These are phyloP conservation scores for Colletotrichum sp. DNA, from an alignment of 2,329 filamentous ascomycete genomes.

Conservation along the genomic window DNA sequence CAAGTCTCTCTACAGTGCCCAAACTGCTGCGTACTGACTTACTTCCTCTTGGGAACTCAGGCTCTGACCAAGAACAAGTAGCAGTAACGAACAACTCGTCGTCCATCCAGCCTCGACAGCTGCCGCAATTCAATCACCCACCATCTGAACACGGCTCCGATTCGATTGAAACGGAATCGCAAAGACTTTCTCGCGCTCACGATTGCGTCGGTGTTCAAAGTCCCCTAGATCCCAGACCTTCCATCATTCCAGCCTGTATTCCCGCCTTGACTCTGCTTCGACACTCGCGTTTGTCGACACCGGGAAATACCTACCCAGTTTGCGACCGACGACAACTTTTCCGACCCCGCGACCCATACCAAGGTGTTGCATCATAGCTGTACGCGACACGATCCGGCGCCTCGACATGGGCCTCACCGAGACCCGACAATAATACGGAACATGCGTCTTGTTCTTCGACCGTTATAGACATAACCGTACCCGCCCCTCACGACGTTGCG, in stretches of 20 bases:
- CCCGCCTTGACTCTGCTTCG: not conserved
- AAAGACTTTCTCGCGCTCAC: not conserved
- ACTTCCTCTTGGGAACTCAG: not conserved
- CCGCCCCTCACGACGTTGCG: not conserved
- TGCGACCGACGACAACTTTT: not conserved
- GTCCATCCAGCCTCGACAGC: not conserved
- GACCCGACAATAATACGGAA: not conserved
- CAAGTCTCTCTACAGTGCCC: not conserved
- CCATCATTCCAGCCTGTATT: not conserved
- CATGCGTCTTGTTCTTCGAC: not conserved
- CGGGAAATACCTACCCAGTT: not conserved
- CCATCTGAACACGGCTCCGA: not conserved
- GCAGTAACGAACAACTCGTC: not conserved
- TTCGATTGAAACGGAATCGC: not conserved
- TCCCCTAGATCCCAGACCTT: not conserved
- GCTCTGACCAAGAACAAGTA: not conserved
- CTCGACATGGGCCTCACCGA: not conserved
- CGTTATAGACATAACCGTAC: not conserved
- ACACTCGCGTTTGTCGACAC: not conserved
- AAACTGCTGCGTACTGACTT: not conserved
- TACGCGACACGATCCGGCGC: not conserved
- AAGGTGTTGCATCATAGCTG: not conserved
- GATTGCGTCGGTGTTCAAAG: not conserved
- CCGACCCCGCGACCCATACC: not conserved
- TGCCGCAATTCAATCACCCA: not conserved